A percentile compares a stretch with the other conserved stretches of the same genome.
Evolutionary conservation across 805 yeast species (phyloP).

Genomic region (Ogataea minuta): DNA sequence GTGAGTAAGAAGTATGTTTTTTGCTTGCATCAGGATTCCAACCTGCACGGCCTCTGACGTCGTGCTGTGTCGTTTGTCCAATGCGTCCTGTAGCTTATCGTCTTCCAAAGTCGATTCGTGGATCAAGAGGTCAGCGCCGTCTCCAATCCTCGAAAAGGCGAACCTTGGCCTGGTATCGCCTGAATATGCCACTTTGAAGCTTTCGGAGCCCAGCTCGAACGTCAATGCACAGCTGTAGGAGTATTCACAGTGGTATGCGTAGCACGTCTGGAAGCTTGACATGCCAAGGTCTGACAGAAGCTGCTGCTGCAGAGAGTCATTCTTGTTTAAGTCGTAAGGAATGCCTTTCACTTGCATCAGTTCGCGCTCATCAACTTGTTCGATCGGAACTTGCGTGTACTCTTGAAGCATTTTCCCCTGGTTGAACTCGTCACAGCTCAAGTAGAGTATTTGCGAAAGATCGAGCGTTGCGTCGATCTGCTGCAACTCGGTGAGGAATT

Average conservation of each 20-base stretch:
- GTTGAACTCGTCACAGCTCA: slow-evolving; percentile 36
- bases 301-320: slow-evolving; percentile 9
- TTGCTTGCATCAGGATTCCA: slow-evolving; percentile 68
- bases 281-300: slow-evolving; percentile 46
- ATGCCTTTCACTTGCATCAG: slow-evolving; percentile 15
- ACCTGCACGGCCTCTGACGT: slow-evolving; percentile 80
- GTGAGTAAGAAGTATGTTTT: slow-evolving; percentile 76
- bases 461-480: slow-evolving; percentile 23
- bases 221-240: slow-evolving; percentile 67
- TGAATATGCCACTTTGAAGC: slow-evolving; percentile 78
- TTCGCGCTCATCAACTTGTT: slow-evolving; percentile 20
- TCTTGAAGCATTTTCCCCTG: slow-evolving; percentile 11
- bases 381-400: slow-evolving; percentile 28
- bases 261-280: slow-evolving; percentile 51
- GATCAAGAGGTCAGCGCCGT: slow-evolving; percentile 65
- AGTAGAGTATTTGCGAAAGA: slow-evolving; percentile 16
- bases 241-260: slow-evolving; percentile 82
- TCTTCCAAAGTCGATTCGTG: slow-evolving; percentile 95
- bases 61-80: slow-evolving; percentile 81
- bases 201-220: slow-evolving; percentile 34
- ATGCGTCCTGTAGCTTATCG: slow-evolving; percentile 72
- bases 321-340: slow-evolving; percentile 1
- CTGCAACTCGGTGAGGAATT: slow-evolving; percentile 68
- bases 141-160: slow-evolving; percentile 61
- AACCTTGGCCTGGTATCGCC: slow-evolving; percentile 92